Evolutionary conservation across 306 rosid genomes (phyloP).

Genomic region (Cyclanthera cordifolia): DNA sequence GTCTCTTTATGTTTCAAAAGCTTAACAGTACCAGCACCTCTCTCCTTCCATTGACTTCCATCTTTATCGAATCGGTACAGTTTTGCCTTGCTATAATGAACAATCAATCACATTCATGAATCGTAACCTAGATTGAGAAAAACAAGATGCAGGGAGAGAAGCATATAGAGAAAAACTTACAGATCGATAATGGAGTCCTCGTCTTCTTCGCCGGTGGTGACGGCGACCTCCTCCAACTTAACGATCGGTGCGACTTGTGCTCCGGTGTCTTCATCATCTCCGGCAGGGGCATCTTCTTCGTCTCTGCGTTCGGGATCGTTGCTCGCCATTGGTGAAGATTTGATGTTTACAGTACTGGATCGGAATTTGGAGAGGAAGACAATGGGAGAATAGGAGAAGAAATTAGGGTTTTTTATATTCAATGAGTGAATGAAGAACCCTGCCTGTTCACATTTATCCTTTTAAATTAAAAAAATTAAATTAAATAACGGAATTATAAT

Average conservation of each 20-base stretch:
- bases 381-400: not conserved
- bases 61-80: conserved; percentile 86
- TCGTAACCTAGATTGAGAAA: not conserved
- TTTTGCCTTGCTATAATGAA: conserved; percentile 74
- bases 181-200: conserved; percentile 75
- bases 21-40: conserved; percentile 80
- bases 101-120: not conserved
- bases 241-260: conserved; percentile 96
- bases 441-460: not conserved
- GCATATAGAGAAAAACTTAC: conserved; percentile 20
- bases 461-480: not conserved
- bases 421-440: not conserved
- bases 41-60: conserved; percentile 85
- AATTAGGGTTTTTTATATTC: not conserved
- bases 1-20: conserved; percentile 55
- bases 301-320: conserved; percentile 74
- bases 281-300: conserved; percentile 66
- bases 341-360: not conserved
- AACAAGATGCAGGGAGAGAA: not conserved
- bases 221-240: conserved; percentile 61
- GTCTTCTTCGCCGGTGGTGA: conserved; percentile 71
- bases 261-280: conserved; percentile 92
- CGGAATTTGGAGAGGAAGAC: not conserved
- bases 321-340: conserved; percentile 38
- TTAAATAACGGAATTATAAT: not conserved